These are phyloP conservation scores for Saturnispora serradocipensis DNA, from an alignment of 805 yeast species.

Conservation along the genomic window DNA sequence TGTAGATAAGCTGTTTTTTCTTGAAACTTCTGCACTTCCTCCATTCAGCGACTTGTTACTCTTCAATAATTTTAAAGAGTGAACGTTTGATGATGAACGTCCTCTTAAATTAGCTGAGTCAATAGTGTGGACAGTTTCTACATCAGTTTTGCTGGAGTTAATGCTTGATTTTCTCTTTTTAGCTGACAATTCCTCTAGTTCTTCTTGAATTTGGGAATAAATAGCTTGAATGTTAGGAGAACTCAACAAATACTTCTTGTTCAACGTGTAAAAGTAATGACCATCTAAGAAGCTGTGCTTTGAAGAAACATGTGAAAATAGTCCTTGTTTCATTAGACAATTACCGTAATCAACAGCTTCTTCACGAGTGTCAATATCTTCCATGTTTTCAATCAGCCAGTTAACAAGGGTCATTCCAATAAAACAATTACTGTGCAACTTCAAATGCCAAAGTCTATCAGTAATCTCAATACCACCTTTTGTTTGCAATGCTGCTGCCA, in stretches of 20 bases:
- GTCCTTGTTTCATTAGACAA: slow-evolving; percentile 55
- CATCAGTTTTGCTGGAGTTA: slow-evolving; percentile 2
- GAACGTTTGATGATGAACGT: slow-evolving; percentile 2
- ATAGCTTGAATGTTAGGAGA: slow-evolving; percentile 5
- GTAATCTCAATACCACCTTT: slow-evolving; percentile 54
- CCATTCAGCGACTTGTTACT: neutral
- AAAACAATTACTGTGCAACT: slow-evolving; percentile 66
- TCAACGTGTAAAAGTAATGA: slow-evolving; percentile 76
- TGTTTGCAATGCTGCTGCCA: slow-evolving; percentile 62
- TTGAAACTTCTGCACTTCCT: neutral
- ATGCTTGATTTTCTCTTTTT: slow-evolving; percentile 4
- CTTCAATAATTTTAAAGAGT: slow-evolving; percentile 3
- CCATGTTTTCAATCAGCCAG: slow-evolving; percentile 74
- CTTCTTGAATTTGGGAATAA: slow-evolving; percentile 2
- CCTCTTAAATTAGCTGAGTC: slow-evolving; percentile 1
- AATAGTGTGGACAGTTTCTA: slow-evolving; percentile 1
- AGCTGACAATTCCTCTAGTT: neutral
- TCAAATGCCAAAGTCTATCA: slow-evolving; percentile 89
- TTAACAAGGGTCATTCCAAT: slow-evolving; percentile 77
- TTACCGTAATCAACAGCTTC: slow-evolving; percentile 81
- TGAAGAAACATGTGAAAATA: slow-evolving; percentile 74
- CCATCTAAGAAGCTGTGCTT: slow-evolving; percentile 87
- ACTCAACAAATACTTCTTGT: slow-evolving; percentile 36
- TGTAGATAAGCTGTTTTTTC: neutral
- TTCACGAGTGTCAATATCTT: slow-evolving; percentile 72